Evolutionary conservation across 441 rosid genomes (phyloP).

Genomic region (Arabidopsis hybrid): DNA sequence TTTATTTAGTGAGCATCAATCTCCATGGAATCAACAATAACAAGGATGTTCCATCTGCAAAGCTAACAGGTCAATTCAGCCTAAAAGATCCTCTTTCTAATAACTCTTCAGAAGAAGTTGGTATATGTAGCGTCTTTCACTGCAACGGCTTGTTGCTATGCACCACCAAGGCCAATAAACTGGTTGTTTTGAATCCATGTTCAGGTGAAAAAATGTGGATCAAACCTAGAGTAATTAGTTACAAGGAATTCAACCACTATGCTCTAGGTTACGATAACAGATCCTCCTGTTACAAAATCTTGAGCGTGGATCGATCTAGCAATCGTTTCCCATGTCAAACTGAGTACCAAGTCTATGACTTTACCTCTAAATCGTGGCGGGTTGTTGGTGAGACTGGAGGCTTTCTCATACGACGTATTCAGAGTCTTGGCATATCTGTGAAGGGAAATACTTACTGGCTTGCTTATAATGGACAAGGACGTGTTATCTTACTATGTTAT

Average conservation of each 20-base stretch:
- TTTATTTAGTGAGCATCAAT: background rate
- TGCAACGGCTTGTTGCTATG: slow-evolving; percentile 29
- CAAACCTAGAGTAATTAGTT: background rate
- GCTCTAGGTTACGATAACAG: slow-evolving; percentile 4
- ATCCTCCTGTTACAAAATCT: slow-evolving; percentile 25
- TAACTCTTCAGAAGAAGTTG: background rate
- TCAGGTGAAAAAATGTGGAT: slow-evolving; percentile 21
- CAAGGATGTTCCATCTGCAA: background rate
- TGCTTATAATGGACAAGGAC: background rate
- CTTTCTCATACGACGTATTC: background rate
- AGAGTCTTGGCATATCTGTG: background rate
- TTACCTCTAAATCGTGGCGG: slow-evolving; percentile 22
- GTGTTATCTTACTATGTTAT: background rate
- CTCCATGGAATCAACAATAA: background rate
- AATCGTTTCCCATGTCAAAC: background rate
- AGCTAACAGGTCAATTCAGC: slow-evolving; percentile 1
- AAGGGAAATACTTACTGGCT: slow-evolving; percentile 27
- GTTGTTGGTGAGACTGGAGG: background rate
- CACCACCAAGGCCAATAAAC: background rate
- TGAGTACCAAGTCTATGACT: slow-evolving; percentile 21
- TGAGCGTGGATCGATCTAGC: background rate
- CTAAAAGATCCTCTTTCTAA: slow-evolving; percentile 11
- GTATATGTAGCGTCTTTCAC: background rate
- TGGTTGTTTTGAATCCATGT: slow-evolving; percentile 14
- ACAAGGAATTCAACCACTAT: background rate